These are phyloP conservation scores for Elsinoe fawcettii DNA, from an alignment of 2,329 filamentous ascomycete species.

Conservation along the genomic window DNA sequence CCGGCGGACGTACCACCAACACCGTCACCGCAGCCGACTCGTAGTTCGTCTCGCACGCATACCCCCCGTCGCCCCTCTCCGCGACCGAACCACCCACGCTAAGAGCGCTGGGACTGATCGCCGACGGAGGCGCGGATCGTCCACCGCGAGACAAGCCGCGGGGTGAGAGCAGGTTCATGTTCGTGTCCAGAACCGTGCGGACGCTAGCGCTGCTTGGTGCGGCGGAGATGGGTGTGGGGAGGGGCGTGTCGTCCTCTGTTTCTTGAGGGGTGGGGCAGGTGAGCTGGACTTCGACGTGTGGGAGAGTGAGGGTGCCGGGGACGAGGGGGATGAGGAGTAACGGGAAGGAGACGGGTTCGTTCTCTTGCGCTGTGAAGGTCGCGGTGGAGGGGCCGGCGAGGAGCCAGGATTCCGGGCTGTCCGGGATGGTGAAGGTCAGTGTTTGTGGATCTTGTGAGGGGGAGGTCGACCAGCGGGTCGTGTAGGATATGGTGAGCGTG, in stretches of 20 bases:
- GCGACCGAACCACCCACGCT: conserved; percentile 15
- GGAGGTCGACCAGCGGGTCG: conserved; percentile 42
- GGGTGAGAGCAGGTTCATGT: neutral
- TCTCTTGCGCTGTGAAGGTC: conserved; percentile 53
- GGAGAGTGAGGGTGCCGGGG: conserved; percentile 69
- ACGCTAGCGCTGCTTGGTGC: neutral
- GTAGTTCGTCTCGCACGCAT: conserved; percentile 67
- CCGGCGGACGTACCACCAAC: conserved; percentile 58
- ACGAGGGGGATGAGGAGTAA: conserved; percentile 73
- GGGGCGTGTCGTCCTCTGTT: neutral
- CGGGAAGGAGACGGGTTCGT: conserved; percentile 44
- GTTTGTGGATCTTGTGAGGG: conserved; percentile 36
- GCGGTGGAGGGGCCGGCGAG: conserved; percentile 73
- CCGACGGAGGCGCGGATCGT: conserved; percentile 25
- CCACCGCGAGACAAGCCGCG: conserved; percentile 19
- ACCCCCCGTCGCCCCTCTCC: conserved; percentile 29
- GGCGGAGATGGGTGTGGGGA: neutral
- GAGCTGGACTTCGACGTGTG: conserved; percentile 65
- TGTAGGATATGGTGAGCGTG: conserved; percentile 51
- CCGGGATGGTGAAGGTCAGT: conserved; percentile 76
- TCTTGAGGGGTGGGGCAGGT: conserved; percentile 37
- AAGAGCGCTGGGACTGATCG: conserved; percentile 15
- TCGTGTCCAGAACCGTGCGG: conserved; percentile 21
- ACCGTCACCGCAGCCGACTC: conserved; percentile 70
- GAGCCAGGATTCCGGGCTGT: conserved; percentile 68